phyloP scores from a whole-genome alignment of 2,329 filamentous ascomycete species.

The Colletotrichum eleusines region DNA sequence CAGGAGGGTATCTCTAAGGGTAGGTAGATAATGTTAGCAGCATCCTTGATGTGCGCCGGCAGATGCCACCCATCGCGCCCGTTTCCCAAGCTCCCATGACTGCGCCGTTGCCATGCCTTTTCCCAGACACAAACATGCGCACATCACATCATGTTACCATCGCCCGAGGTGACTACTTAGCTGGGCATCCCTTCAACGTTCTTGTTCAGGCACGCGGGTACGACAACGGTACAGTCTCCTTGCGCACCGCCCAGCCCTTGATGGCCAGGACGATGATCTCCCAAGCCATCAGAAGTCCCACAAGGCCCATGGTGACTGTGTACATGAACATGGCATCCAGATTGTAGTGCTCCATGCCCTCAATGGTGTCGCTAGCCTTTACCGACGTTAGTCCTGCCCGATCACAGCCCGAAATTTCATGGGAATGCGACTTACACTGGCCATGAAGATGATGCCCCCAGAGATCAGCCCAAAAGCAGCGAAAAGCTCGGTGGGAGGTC shows the following conservation, averaged over 20 bases:
- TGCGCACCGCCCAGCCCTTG: slow-evolving; percentile 84
- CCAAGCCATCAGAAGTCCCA: slow-evolving; percentile 88
- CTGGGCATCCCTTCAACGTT: background rate
- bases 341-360: slow-evolving; percentile 79
- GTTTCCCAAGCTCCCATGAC: background rate
- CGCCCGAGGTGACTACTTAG: background rate
- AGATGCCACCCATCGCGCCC: background rate
- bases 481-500: slow-evolving; percentile 91
- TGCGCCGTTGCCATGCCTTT: slow-evolving; percentile 5
- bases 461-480: slow-evolving; percentile 87
- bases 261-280: slow-evolving; percentile 81
- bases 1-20: slow-evolving; percentile 30
- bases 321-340: slow-evolving; percentile 95
- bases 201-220: slow-evolving; percentile 12
- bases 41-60: background rate
- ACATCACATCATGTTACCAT: background rate
- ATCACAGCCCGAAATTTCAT: background rate
- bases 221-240: slow-evolving; percentile 50
- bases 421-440: slow-evolving; percentile 73
- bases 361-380: slow-evolving; percentile 73
- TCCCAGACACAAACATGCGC: background rate
- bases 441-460: slow-evolving; percentile 93
- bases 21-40: slow-evolving; percentile 1
- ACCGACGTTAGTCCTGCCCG: background rate
- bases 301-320: slow-evolving; percentile 86